Percentiles rank a stretch among this genome's conserved stretches.
These are phyloP conservation scores for Zizania latifolia DNA, from an alignment of 176 grass and related monocot genomes.

Conservation along the genomic window DNA sequence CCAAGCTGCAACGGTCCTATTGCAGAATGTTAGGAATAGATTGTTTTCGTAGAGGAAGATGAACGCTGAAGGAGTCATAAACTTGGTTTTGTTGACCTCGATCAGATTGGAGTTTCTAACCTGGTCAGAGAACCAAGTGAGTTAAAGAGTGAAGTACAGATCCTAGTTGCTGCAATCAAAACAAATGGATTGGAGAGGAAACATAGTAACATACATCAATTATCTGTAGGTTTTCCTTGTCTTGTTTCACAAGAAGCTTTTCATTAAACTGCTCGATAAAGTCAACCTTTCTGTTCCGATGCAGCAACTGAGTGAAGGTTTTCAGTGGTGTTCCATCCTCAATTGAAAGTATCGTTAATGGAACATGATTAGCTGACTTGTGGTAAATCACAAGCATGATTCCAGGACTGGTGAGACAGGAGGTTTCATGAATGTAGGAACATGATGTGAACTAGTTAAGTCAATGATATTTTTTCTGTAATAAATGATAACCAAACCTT, in stretches of 20 bases:
- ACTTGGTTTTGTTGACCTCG: conserved; percentile 61
- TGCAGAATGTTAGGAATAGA: conserved; percentile 66
- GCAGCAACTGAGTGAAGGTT: conserved; percentile 56
- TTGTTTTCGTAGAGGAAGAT: conserved; percentile 75
- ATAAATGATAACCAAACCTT: conserved; percentile 42
- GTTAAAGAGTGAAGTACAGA: not conserved
- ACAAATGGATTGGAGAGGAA: not conserved
- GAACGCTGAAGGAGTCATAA: conserved; percentile 75
- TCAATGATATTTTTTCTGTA: conserved; percentile 3
- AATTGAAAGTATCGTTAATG: conserved; percentile 55
- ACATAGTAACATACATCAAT: conserved; percentile 41
- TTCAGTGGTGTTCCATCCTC: conserved; percentile 63
- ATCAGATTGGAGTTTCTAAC: conserved; percentile 52
- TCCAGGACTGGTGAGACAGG: conserved; percentile 49
- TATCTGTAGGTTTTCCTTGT: conserved; percentile 76
- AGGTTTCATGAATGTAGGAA: conserved; percentile 4
- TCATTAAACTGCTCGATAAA: conserved; percentile 82
- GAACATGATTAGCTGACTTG: conserved; percentile 43
- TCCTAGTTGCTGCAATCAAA: not conserved
- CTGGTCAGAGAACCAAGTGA: conserved; percentile 38
- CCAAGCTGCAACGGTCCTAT: conserved; percentile 63
- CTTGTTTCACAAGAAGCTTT: conserved; percentile 70
- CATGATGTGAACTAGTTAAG: conserved; percentile 17
- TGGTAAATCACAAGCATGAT: conserved; percentile 70
- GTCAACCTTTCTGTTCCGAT: conserved; percentile 66